Conservation (phyloP, 345 rosid genomes). For the Eucalyptus erythrocorys region DNA sequence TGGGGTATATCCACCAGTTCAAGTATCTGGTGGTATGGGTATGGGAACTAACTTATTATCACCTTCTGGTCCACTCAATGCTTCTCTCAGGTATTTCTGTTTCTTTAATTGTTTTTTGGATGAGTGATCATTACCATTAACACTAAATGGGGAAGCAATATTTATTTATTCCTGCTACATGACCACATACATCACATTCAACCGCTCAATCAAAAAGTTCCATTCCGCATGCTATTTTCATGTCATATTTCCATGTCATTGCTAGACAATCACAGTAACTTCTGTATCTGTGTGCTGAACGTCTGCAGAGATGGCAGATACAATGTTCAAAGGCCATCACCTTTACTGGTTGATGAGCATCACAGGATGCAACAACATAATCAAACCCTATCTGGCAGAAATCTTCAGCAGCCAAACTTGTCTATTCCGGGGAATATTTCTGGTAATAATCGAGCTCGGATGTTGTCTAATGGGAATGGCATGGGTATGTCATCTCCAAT, state of each 20-base stretch:
- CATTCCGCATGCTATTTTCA: not conserved
- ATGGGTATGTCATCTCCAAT: slow-evolving; percentile 53
- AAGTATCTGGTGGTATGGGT: slow-evolving; percentile 55
- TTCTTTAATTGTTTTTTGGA: not conserved
- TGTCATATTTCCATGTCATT: not conserved
- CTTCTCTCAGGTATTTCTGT: slow-evolving; percentile 40
- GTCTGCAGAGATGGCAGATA: slow-evolving; percentile 62
- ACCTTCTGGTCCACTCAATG: slow-evolving; percentile 49
- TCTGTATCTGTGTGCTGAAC: not conserved
- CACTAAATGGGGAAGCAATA: not conserved
- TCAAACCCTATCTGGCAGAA: slow-evolving; percentile 61
- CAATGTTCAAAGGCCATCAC: slow-evolving; percentile 45
- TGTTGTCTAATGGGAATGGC: slow-evolving; percentile 62
- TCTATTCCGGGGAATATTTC: slow-evolving; percentile 54
- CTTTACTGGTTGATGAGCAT: slow-evolving; percentile 78
- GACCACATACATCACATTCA: not conserved
- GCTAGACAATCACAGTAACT: not conserved
- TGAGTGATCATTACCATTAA: not conserved
- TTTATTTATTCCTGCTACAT: not conserved
- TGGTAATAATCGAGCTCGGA: slow-evolving; percentile 57
- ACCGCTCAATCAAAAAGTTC: not conserved
- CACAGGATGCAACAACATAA: slow-evolving; percentile 61
- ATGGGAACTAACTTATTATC: slow-evolving; percentile 44
- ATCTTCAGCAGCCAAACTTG: slow-evolving; percentile 61
- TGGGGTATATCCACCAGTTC: slow-evolving; percentile 52